Base-by-base conservation (phyloP, 352 stramenopile species). In the Pythium dissotocum region DNA sequence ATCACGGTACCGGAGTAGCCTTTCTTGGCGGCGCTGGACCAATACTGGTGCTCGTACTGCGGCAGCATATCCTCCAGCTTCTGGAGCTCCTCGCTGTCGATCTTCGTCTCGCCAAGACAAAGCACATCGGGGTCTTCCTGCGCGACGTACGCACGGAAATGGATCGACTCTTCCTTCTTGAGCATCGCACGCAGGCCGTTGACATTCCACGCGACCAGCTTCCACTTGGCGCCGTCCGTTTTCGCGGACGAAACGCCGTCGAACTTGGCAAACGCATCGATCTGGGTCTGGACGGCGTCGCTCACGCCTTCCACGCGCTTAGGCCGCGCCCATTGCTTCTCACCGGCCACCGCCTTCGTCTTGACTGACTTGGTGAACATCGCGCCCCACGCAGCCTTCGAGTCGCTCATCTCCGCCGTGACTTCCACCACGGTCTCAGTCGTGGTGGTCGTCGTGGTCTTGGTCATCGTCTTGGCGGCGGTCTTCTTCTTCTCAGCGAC, bases 101-200 rank as follows among this genome's bases (percentile, higher is more conserved):
- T 93, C 74, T 95, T 95, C 44, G 83, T 95, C 76, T 95, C 87
- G 42, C 87, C 90, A n/a, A 95, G 69, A 63, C 87, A 95, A 30
- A 94, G 67, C 61, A 95, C 77, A 56, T 94, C 87, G 1, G 87
- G 84, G 68, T 94, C 77, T 65, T 95, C 87, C 61, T 91, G 80
- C 10, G 78, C 79, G 51, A 93, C 78, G 65, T 91, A 95, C 7
- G 84, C 85, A 21, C 82, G 83, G 44, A 95, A 73, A 52, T 90
- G 82, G 56, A 82, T 65, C 59, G 77, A 77, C 33, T 92, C 75
- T 28, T 90, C 82, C 16, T 80, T 71, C 71, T 92, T 93, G 30
- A 95, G 69, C 58, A 95, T 57, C 26, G 87, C 87, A 2, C 87
- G 87, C 46, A 95, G 72, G 4, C 87, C 85, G 55, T 95, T 95